Percentiles rank a stretch among this genome's conserved stretches.
Evolutionary conservation across 2,329 filamentous ascomycete species (phyloP).

Genomic region (Amauroascus niger): DNA sequence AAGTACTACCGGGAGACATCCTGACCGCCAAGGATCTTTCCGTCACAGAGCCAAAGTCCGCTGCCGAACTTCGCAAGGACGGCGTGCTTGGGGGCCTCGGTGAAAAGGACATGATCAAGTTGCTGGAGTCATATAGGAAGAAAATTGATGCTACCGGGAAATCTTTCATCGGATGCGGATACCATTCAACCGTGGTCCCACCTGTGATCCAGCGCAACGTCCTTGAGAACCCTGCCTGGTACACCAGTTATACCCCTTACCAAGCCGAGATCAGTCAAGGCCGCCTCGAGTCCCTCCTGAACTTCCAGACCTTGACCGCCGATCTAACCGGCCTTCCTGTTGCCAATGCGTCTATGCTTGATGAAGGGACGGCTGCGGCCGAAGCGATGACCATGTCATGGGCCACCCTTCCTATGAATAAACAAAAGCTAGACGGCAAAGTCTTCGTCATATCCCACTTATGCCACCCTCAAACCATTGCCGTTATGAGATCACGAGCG

Average conservation of each 20-base stretch:
- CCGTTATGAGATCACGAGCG: slow-evolving; percentile 73
- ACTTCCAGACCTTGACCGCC: slow-evolving; percentile 88
- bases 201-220: slow-evolving; percentile 89
- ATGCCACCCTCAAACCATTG: slow-evolving; percentile 76
- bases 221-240: slow-evolving; percentile 89
- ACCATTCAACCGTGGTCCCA: slow-evolving; percentile 77
- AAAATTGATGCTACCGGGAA: slow-evolving; percentile 54
- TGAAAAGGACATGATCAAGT: slow-evolving; percentile 36
- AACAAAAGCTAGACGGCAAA: slow-evolving; percentile 65
- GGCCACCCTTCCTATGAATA: slow-evolving; percentile 60
- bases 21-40: slow-evolving; percentile 56
- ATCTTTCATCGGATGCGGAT: slow-evolving; percentile 73
- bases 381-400: slow-evolving; percentile 93
- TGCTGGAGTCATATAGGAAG: slow-evolving; percentile 34
- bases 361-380: slow-evolving; percentile 84
- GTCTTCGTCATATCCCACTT: slow-evolving; percentile 73
- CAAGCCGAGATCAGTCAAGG: slow-evolving; percentile 97
- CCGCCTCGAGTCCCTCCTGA: slow-evolving; percentile 79
- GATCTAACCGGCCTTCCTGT: slow-evolving; percentile 81
- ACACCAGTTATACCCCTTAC: slow-evolving; percentile 95
- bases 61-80: slow-evolving; percentile 34
- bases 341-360: slow-evolving; percentile 80
- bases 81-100: slow-evolving; percentile 39
- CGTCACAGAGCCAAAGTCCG: slow-evolving; percentile 43
- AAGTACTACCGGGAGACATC: slow-evolving; percentile 75